Percentiles rank a stretch among this genome's conserved stretches.
Evolutionary conservation across 2,329 filamentous ascomycete genomes (phyloP).

Genomic region (Pyricularia sp.): DNA sequence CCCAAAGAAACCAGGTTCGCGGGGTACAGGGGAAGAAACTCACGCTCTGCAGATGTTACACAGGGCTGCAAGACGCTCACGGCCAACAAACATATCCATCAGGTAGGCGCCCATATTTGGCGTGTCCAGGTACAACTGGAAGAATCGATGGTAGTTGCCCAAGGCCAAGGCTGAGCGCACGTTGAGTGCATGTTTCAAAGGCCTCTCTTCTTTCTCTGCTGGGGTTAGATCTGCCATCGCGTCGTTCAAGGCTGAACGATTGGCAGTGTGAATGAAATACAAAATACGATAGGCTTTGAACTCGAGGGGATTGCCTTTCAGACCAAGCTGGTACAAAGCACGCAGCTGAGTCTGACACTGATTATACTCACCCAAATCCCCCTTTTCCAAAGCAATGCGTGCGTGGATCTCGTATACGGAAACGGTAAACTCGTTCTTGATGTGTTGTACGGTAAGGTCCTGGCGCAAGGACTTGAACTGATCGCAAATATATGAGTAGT

Average conservation of each 20-base stretch:
- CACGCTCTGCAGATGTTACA: conserved; percentile 93
- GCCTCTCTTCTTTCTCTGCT: conserved; percentile 80
- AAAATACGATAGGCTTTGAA: conserved; percentile 99
- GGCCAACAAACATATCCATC: conserved; percentile 97
- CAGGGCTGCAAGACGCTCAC: conserved; percentile 84
- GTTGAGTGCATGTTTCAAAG: conserved; percentile 83
- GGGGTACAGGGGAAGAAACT: conserved; percentile 29
- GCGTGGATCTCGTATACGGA: conserved; percentile 96
- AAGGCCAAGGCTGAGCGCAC: conserved; percentile 86
- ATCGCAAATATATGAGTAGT: conserved; percentile 97
- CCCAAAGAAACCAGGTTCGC: too few relatives aligned
- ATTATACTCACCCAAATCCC: conserved; percentile 99
- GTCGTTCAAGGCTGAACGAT: conserved; percentile 96
- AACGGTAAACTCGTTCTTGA: conserved; percentile 94
- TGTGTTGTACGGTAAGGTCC: conserved; percentile 94
- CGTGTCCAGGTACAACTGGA: conserved; percentile 88
- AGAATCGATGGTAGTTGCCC: conserved; percentile 96
- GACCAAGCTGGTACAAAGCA: conserved; percentile 76
- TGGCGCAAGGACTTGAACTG: conserved; percentile 98
- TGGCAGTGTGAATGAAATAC: conserved; percentile 98
- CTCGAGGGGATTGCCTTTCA: conserved; percentile 85
- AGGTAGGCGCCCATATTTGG: conserved; percentile 97
- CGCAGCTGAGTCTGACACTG: conserved; percentile 98
- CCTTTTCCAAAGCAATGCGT: conserved; percentile 93
- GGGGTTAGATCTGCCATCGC: conserved; percentile 96